These are phyloP conservation scores for Camelina neglecta DNA, from an alignment of 345 rosid genomes.

Conservation along the genomic window DNA sequence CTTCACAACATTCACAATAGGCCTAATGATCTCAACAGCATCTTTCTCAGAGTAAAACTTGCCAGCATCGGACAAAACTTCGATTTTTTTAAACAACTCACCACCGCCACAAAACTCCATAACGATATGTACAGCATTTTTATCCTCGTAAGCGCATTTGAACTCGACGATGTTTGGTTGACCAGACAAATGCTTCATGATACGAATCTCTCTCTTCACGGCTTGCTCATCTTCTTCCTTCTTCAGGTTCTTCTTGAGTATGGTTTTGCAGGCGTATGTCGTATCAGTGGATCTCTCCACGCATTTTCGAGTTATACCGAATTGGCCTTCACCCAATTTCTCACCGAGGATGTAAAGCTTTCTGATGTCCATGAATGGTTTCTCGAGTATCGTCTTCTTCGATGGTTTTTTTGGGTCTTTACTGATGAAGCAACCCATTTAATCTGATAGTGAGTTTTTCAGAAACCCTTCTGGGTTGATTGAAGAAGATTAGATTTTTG, in stretches of 20 bases:
- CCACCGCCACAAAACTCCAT: conserved; percentile 93
- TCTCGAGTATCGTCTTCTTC: conserved; percentile 57
- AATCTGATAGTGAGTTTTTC: background rate
- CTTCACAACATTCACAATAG: conserved; percentile 72
- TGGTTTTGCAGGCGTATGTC: conserved; percentile 77
- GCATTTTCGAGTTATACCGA: conserved; percentile 68
- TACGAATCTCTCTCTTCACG: conserved; percentile 70
- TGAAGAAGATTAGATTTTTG: background rate
- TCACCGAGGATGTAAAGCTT: conserved; percentile 57
- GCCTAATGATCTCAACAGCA: conserved; percentile 65
- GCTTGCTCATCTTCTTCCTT: conserved; percentile 55
- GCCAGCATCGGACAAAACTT: conserved; percentile 51
- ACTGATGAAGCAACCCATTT: conserved; percentile 68
- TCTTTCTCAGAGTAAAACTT: conserved; percentile 67
- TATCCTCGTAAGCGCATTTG: conserved; percentile 70
- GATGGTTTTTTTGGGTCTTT: conserved; percentile 41
- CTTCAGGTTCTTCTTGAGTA: conserved; percentile 63
- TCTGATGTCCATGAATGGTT: conserved; percentile 66
- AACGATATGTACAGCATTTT: conserved; percentile 68
- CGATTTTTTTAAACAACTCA: conserved; percentile 77
- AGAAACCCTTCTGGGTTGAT: background rate
- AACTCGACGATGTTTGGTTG: conserved; percentile 78
- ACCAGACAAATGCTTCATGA: conserved; percentile 81
- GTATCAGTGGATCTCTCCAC: conserved; percentile 68
- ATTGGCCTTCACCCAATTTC: conserved; percentile 80